Evolutionary conservation across 345 rosid species (phyloP).

Genomic region (Murraya paniculata): DNA sequence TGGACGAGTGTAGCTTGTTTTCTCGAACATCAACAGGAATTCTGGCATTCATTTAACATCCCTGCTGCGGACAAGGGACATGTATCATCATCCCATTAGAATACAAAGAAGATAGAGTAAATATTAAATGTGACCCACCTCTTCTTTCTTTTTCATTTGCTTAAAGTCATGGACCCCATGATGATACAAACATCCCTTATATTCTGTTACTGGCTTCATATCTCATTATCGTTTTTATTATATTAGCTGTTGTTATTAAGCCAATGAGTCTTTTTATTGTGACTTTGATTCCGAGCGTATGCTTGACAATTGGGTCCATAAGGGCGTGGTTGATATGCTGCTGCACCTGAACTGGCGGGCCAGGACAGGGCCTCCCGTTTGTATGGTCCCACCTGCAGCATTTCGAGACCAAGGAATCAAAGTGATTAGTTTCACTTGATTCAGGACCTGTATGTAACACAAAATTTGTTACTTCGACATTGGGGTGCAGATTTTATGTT

Average conservation of each 20-base stretch:
- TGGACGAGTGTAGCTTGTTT: conserved; percentile 1
- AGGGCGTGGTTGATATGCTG: conserved; percentile 11
- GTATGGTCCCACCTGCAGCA: conserved; percentile 14
- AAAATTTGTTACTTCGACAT: not conserved
- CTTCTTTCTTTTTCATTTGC: conserved; percentile 8
- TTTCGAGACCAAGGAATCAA: conserved; percentile 16
- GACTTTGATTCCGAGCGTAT: conserved; percentile 15
- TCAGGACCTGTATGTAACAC: too few species aligned
- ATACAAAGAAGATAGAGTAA: conserved; percentile 23
- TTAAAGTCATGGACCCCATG: conserved; percentile 20
- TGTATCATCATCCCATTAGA: conserved; percentile 23
- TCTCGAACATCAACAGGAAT: not conserved
- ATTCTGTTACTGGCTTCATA: conserved; percentile 18
- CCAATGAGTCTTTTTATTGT: conserved; percentile 21
- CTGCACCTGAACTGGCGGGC: conserved; percentile 18
- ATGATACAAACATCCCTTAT: conserved; percentile 22
- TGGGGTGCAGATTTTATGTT: not conserved
- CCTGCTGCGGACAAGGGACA: conserved; percentile 15
- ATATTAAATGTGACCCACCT: conserved; percentile 30
- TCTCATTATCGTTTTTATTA: conserved; percentile 17
- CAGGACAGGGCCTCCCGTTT: conserved; percentile 3
- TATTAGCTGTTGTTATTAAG: conserved; percentile 31
- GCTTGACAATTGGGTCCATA: conserved; percentile 26
- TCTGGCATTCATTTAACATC: conserved; percentile 10
- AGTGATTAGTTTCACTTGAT: conserved; percentile 18